Evolutionary conservation across 2,329 filamentous ascomycete genomes (phyloP), one percentile per base, ranked within the genome.

Genomic region (Pseudopyricularia javanii): DNA sequence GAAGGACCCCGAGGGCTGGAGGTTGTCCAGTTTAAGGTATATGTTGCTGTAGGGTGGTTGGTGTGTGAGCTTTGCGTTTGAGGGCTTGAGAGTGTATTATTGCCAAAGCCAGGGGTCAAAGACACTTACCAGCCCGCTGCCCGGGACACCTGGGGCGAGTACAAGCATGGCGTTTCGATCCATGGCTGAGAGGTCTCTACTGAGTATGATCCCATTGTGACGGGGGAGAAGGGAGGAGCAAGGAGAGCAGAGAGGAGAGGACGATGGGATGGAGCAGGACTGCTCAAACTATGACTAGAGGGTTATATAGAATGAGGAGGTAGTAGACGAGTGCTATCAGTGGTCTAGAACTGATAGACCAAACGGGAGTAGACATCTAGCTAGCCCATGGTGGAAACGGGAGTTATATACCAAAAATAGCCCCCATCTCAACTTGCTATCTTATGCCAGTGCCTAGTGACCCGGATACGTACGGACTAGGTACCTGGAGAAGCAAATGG

Each of bases 1-100:
- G 80, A 93, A 94, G 15, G 86, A 90, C 57, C 86, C 86, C 7
- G 84, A 85, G 7, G 88, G 88, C 65, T 94, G 88, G 54, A 88
- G 74, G 62, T 84, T 86, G 60, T 93, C 88, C 54, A 91, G 79
- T 66, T 93, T 93, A 62, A 93, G 80, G 66, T 85, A 88, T 69
- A 93, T 79, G 70, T 85, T 82, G 73, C 86, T 74, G 56, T 26
- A n/a, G 28, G 2, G 26, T 11, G 24, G 3, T 5, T 6, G 17
- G 12, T 11, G n/a, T 12, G 47, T 45, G 22, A 52, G 32, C 24
- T 43, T 40, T 28, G 8, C 2, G 3, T 7, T 15, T 1, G 17
- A 0, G n/a, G 32, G 14, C 11, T 43, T 26, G 12, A 15, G 7
- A 7, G 7, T 17, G 8, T 20, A 8, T 11, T 11, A 9, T 14